Evolutionary conservation across 371 early-diverging fungal genomes (phyloP).

Genomic region (Rhizopus stolonifer): DNA sequence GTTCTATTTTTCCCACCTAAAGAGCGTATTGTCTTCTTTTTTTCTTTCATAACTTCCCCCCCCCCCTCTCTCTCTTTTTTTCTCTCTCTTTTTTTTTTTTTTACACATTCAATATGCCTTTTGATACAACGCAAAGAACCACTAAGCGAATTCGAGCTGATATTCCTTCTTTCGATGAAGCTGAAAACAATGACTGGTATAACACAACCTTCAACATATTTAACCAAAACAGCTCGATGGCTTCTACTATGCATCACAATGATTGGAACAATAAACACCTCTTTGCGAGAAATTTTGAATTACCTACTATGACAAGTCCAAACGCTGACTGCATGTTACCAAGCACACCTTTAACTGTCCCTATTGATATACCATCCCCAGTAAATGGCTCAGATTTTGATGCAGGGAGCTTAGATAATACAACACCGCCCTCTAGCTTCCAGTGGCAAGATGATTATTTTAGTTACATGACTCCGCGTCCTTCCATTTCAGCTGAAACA

Average conservation of each 20-base stretch:
- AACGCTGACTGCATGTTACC: conserved; percentile 19
- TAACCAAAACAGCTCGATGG: not conserved
- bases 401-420: conserved; percentile 13
- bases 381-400: conserved; percentile 12
- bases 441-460: conserved; percentile 19
- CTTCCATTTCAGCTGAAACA: not conserved
- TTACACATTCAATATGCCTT: conserved; percentile 22
- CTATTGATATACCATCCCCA: conserved; percentile 23
- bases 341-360: conserved; percentile 13
- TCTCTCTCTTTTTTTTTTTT: conserved; percentile 7
- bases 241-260: not conserved
- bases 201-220: conserved; percentile 11
- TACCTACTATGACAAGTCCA: conserved; percentile 7
- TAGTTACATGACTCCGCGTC: not conserved
- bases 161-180: conserved; percentile 7
- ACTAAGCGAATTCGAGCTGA: conserved; percentile 22
- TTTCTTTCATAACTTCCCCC: conserved; percentile 2
- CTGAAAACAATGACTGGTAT: conserved; percentile 21
- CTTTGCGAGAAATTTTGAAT: conserved; percentile 1
- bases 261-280: not conserved
- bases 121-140: conserved; percentile 31
- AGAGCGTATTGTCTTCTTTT: not conserved
- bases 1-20: conserved; percentile 28
- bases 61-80: conserved; percentile 5
- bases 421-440: conserved; percentile 9